Conservation (phyloP, 2,329 filamentous ascomycete species). For the Metarhizium album region DNA sequence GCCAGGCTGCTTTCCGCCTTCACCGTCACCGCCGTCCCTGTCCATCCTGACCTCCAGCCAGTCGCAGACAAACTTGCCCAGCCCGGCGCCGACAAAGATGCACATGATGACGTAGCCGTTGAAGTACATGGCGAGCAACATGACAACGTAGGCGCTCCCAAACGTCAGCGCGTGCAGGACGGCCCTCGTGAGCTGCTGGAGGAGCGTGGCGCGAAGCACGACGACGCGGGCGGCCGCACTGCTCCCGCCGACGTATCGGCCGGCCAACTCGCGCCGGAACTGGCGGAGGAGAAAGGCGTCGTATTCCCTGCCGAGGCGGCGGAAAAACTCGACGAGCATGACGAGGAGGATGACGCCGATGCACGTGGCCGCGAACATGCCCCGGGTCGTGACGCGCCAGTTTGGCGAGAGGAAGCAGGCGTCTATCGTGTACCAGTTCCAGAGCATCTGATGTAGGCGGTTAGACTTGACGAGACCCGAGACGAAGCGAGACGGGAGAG, state of each 20-base stretch:
- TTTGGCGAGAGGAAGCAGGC: conserved; percentile 58
- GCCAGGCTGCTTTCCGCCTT: conserved; percentile 13
- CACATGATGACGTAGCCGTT: conserved; percentile 69
- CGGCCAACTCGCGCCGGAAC: conserved; percentile 23
- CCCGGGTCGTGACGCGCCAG: conserved; percentile 61
- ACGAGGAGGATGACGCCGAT: conserved; percentile 65
- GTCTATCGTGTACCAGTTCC: conserved; percentile 67
- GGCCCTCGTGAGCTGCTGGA: conserved; percentile 56
- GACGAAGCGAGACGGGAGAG: no score
- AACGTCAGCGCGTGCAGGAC: conserved; percentile 60
- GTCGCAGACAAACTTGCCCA: conserved; percentile 44
- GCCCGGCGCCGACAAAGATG: conserved; percentile 48
- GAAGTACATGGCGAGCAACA: conserved; percentile 55
- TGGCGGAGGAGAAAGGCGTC: conserved; percentile 53
- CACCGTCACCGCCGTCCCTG: conserved; percentile 16
- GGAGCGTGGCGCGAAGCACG: conserved; percentile 42
- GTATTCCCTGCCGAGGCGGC: conserved; percentile 60
- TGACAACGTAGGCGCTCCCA: conserved; percentile 65
- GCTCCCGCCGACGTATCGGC: conserved; percentile 12
- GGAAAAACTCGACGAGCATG: conserved; percentile 59
- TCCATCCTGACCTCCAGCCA: conserved; percentile 38
- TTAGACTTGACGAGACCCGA: neutral
- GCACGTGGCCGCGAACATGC: conserved; percentile 70
- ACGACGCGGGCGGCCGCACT: conserved; percentile 13
- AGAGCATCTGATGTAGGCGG: conserved; percentile 50